Evolutionary conservation across 257 asterid genomes (phyloP), one percentile per base, ranked within the genome.

Genomic region (Coffea eugenioides): DNA sequence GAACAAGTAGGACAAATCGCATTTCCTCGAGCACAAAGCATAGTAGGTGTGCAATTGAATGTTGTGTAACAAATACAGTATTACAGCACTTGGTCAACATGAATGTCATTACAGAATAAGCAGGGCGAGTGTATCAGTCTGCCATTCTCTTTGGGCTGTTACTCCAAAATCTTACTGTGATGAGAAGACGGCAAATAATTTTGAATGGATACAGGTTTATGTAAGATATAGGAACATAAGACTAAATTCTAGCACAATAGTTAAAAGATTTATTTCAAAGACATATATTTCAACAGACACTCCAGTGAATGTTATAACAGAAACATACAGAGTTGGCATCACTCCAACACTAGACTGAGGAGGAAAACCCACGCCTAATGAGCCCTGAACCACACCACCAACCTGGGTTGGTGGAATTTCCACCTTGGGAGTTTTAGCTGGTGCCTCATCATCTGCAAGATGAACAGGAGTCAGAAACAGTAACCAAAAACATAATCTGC

Each of bases 371-470:
- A 82, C 79, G 79, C 90, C 88, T 39, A 86, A 72, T 56, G 90
- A 69, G 54, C 93, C 90, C 1, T 92, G 92, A 48, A 88, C 76
- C 43, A 79, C 85, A 77, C 91, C 88, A 72, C 92, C 91, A 79
- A 89, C 71, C 80, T 88, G 97, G 74, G 97, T 81, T 31, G 95
- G 46, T 12, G 89, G 86, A 72, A 79, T 77, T 70, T 90, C 98
- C 80, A 92, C 87, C 88, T 91, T 95, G 80, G 97, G 86, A 76
- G 90, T 77, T 88, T 95, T 95, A 16, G 94, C 81, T 66, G 93
- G 88, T 69, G 83, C 80, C n/a, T 92, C 98, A 49, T 92, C 97
- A 54, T 95, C 98, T 93, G 88, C 80, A 84, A 81, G 61, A 80
- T 69, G 74, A 52, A 52, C 27, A 49, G 7, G 15, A 54, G 41